Evolutionary conservation across 305 asterid species (phyloP).

Genomic region (Nicotiana rustica): DNA sequence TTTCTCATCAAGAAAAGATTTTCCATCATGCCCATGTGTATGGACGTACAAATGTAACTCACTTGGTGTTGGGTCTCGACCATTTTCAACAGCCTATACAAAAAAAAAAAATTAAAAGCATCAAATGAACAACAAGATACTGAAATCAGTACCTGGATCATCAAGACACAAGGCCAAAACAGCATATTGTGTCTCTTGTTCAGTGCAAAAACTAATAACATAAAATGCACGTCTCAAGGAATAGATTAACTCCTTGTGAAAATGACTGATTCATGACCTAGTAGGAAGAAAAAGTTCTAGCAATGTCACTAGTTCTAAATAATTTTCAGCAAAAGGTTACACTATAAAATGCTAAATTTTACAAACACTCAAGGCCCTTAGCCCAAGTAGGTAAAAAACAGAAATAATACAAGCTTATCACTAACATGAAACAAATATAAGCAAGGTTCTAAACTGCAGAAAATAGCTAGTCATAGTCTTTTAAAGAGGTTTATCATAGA

Average conservation of each 20-base stretch:
- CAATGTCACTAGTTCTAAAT: background rate
- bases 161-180: too few relatives aligned
- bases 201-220: too few relatives aligned
- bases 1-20: too few relatives aligned
- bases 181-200: too few relatives aligned
- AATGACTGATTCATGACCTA: background rate
- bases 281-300: background rate
- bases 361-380: background rate
- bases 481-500: background rate
- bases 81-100: too few relatives aligned
- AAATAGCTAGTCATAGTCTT: conserved; percentile 3
- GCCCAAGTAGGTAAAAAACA: background rate
- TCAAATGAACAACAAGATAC: too few relatives aligned
- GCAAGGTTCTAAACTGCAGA: background rate
- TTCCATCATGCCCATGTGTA: too few relatives aligned
- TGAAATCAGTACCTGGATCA: too few relatives aligned
- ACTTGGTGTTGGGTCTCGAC: too few relatives aligned
- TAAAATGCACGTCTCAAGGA: background rate
- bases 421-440: background rate
- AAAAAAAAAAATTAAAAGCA: too few relatives aligned
- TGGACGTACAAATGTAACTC: too few relatives aligned
- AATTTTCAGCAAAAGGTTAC: background rate
- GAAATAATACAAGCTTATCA: background rate
- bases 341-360: background rate
- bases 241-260: background rate